phyloP scores from a whole-genome alignment of 495 filamentous ascomycete genomes.

The Sphaerosporella brunnea region DNA sequence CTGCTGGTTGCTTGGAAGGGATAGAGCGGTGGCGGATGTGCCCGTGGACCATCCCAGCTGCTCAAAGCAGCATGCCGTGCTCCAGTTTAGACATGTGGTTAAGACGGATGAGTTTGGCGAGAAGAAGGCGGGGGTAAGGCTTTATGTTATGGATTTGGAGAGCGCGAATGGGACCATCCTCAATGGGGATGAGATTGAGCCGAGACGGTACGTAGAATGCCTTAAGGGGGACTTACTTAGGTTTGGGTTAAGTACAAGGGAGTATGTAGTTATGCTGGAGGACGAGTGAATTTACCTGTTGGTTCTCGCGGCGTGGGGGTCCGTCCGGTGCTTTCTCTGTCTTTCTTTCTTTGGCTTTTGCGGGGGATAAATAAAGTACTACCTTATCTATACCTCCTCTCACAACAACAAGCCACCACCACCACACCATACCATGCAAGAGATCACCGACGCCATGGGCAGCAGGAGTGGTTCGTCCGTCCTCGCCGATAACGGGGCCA shows the following conservation, averaged over 20 bases:
- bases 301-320: no score
- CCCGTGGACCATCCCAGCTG: constrained; percentile 76
- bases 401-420: no score
- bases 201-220: constrained; percentile 67
- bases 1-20: constrained; percentile 82
- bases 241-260: constrained; percentile 68
- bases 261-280: constrained; percentile 68
- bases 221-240: constrained; percentile 71
- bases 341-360: no score
- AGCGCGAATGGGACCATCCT: constrained; percentile 80
- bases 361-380: no score
- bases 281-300: no score
- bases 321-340: no score
- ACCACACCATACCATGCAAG: no score
- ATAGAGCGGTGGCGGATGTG: constrained; percentile 62
- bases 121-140: constrained; percentile 60
- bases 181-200: constrained; percentile 55
- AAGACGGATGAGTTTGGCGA: constrained; percentile 76
- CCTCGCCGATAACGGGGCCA: no score
- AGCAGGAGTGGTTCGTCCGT: no score
- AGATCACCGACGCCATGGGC: no score
- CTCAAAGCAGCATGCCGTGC: constrained; percentile 84
- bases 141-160: constrained; percentile 84
- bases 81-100: constrained; percentile 77
- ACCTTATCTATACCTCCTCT: no score